Conservation (phyloP, 1,284 basidiomycete genomes). For the Sporisorium exsertum region DNA sequence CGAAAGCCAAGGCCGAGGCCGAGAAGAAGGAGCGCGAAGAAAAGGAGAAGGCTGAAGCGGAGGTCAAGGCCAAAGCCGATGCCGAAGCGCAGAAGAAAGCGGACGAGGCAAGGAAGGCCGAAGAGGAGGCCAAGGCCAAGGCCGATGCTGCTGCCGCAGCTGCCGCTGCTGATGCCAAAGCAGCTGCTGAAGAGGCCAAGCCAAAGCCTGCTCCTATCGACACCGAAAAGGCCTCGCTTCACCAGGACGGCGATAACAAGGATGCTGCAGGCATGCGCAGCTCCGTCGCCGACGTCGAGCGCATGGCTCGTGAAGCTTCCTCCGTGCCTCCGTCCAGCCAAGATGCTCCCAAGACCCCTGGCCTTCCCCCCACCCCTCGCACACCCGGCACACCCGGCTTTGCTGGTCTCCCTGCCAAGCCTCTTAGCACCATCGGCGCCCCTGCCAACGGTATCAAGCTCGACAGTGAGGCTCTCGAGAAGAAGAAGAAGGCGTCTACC, state of each 20-base stretch:
- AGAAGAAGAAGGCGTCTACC: constrained; percentile 51
- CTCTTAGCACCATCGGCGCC: constrained; percentile 48
- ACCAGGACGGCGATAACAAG: constrained; percentile 41
- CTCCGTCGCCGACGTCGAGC: constrained; percentile 62
- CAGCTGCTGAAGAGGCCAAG: constrained; percentile 41
- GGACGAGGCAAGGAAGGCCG: constrained; percentile 43
- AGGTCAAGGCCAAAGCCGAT: constrained; percentile 22
- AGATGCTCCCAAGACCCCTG: constrained; percentile 54
- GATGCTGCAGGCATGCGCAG: constrained; percentile 46
- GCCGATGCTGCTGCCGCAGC: constrained; percentile 33
- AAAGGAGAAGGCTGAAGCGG: constrained; percentile 38
- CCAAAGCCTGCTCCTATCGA: constrained; percentile 53
- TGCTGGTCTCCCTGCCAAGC: constrained; percentile 65
- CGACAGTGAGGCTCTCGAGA: constrained; percentile 61
- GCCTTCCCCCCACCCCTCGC: constrained; percentile 56
- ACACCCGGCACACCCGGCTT: constrained; percentile 65
- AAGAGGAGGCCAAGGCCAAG: constrained; percentile 47
- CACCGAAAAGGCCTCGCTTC: constrained; percentile 38
- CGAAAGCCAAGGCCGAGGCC: constrained; percentile 34
- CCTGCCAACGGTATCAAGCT: constrained; percentile 61
- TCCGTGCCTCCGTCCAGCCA: constrained; percentile 63
- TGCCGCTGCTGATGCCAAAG: constrained; percentile 35
- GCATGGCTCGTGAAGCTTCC: constrained; percentile 64
- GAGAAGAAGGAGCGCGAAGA: constrained; percentile 47
- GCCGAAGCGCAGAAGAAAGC: constrained; percentile 34